A percentile compares a stretch with the other conserved stretches of the same genome.
Conservation (phyloP, 345 rosid genomes). For the Populus tremula region DNA sequence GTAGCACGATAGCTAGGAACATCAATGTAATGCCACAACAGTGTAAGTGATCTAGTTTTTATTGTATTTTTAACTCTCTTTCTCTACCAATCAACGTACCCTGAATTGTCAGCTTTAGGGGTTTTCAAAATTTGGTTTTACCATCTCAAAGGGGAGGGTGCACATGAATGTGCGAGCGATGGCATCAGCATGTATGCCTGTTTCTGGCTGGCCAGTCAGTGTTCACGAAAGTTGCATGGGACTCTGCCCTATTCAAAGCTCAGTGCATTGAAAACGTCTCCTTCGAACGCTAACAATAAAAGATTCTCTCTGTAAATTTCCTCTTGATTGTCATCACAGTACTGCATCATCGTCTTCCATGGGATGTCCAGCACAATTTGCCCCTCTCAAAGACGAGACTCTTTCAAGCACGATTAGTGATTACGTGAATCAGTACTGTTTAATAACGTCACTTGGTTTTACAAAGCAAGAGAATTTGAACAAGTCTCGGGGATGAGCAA, state of each 20-base stretch:
- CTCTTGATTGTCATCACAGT: not conserved
- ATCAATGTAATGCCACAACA: not conserved
- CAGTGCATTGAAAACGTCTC: not conserved
- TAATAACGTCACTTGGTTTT: too few species aligned
- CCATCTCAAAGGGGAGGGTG: not conserved
- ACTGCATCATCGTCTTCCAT: not conserved
- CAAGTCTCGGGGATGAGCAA: not conserved
- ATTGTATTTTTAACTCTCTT: not conserved
- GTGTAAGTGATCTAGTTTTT: not conserved
- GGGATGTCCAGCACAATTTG: not conserved
- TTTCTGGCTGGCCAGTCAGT: not conserved
- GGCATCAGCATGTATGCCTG: conserved; percentile 7
- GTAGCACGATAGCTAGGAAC: not conserved
- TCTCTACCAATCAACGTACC: not conserved
- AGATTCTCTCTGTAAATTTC: conserved; percentile 4
- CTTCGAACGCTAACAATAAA: conserved; percentile 9
- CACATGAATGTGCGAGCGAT: not conserved
- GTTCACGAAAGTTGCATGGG: conserved; percentile 11
- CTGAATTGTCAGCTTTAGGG: not conserved
- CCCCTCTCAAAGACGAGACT: not conserved
- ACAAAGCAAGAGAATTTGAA: too few species aligned
- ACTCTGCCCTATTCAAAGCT: conserved; percentile 16
- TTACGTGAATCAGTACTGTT: not conserved
- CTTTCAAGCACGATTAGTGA: not conserved
- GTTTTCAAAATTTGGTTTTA: not conserved